Base-by-base conservation (phyloP, 495 filamentous ascomycete species). In the Hyaloscypha bicolor region DNA sequence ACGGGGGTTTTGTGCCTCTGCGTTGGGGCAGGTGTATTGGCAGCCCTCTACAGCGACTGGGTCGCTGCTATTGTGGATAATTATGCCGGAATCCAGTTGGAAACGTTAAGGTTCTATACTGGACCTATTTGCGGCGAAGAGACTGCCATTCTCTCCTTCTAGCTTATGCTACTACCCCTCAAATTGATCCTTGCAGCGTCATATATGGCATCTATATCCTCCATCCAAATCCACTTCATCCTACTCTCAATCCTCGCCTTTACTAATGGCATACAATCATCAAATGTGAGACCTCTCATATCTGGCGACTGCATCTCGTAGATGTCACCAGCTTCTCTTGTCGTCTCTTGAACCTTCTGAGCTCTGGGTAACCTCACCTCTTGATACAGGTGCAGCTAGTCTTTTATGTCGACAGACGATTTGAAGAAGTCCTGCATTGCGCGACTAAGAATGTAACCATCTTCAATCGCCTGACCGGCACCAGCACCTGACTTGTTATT, bases 181-280 rank as follows among this genome's bases (percentile, higher is more conserved):
- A 37, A 8, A 48, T 35, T 37, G 9, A 14, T n/a, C 2, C 33
- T 62, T 21, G 59, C 59, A 39, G 8, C 32, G 9, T 29, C 59
- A 59, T 77, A 80, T 6, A 68, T 72, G 0, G 62, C 73, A 53
- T 80, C 77, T 21, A 80, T 64, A 55, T 79, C 73, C 33, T 73
- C 76, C 0, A 45, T 55, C 73, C 75, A 80, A 25, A 80, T 72
- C 76, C 76, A 78, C 63, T 76, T 72, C 71, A 76, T 74, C 32
- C 76, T 39, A 29, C 71, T 66, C 42, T 72, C 63, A 22, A 76
- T 31, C 22, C 71, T 65, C 9, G 74, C 71, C 6, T 53, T 58
- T 52, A 80, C 67, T n/a, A 74, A 61, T 0, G 72, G 69, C 16
- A 78, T 32, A 33, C 75, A 74, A 6, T 75, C 75, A 1, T 80